phyloP scores from a whole-genome alignment of 2,329 filamentous ascomycete species.

The Diaporthe velutina region DNA sequence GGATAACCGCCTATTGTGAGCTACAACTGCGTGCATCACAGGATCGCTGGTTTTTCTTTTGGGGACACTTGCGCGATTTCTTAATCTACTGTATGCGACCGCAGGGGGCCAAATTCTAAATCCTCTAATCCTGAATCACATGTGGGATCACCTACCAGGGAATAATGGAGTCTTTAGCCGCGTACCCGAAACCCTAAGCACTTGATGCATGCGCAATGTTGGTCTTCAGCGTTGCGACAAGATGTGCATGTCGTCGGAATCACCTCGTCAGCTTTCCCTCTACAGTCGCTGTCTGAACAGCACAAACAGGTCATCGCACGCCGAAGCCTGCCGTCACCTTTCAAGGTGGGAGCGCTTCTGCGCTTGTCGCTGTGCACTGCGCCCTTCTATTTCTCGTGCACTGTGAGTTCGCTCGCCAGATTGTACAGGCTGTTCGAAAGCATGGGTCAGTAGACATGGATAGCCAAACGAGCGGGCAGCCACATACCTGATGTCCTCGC shows the following conservation, averaged over 20 bases:
- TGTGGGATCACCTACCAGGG: slow-evolving; percentile 9
- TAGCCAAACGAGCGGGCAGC: neutral
- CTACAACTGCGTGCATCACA: neutral
- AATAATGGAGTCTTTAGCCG: neutral
- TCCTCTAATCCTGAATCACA: slow-evolving; percentile 17
- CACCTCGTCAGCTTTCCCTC: neutral
- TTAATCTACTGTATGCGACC: slow-evolving; percentile 11
- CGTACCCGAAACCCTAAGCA: neutral
- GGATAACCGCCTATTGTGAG: neutral
- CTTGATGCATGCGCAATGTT: neutral
- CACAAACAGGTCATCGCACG: neutral
- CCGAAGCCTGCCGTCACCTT: neutral
- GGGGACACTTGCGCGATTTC: slow-evolving; percentile 19
- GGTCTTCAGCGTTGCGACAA: neutral
- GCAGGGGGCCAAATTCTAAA: slow-evolving; percentile 1
- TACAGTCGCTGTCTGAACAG: slow-evolving; percentile 9
- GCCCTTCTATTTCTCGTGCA: slow-evolving; percentile 3
- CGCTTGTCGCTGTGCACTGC: neutral
- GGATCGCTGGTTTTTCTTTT: neutral
- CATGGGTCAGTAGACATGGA: slow-evolving; percentile 10
- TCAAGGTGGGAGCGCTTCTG: neutral
- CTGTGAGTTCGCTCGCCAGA: slow-evolving; percentile 38
- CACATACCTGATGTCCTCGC: slow-evolving; percentile 45
- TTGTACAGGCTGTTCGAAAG: slow-evolving; percentile 42
- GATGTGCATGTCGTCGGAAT: neutral